Evolutionary conservation across 164 flowering plant genomes (phyloP).

Genomic region (Tetrastigma voinierianum): DNA sequence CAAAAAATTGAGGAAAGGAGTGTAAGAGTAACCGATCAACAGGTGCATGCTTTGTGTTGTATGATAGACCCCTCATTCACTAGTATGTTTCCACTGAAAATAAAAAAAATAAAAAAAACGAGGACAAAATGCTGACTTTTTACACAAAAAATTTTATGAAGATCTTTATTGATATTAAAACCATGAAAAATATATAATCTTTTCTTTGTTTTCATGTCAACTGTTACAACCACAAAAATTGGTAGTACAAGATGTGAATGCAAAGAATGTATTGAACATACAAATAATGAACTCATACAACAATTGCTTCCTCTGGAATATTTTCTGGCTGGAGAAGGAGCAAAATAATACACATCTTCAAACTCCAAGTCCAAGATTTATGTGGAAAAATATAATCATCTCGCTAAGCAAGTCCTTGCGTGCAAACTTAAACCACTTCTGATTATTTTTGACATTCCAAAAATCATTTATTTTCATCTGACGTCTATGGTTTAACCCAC

Average conservation of each 20-base stretch:
- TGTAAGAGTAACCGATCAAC: too few species aligned
- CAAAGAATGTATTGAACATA: slow-evolving; percentile 12
- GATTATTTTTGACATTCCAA: slow-evolving; percentile 1
- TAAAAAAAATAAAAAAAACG: too few species aligned
- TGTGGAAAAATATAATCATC: background rate
- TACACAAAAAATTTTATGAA: background rate
- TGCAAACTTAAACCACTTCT: background rate
- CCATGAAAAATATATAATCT: background rate
- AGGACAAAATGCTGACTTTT: background rate
- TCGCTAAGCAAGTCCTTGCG: background rate
- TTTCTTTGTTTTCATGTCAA: slow-evolving; percentile 1
- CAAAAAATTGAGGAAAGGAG: too few species aligned
- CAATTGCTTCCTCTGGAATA: background rate
- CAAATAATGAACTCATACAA: slow-evolving; percentile 6
- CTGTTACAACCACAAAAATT: slow-evolving; percentile 4
- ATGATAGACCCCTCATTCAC: too few species aligned
- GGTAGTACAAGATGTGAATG: background rate
- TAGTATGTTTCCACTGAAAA: too few species aligned
- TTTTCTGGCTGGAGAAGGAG: background rate
- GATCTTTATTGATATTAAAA: background rate
- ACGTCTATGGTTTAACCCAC: background rate
- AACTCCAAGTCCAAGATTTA: background rate
- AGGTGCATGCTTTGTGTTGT: too few species aligned
- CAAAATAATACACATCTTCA: background rate
- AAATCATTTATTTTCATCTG: background rate